These are phyloP conservation scores for Sporothrix variecibatus DNA, from an alignment of 2,329 filamentous ascomycete species.

Conservation along the genomic window DNA sequence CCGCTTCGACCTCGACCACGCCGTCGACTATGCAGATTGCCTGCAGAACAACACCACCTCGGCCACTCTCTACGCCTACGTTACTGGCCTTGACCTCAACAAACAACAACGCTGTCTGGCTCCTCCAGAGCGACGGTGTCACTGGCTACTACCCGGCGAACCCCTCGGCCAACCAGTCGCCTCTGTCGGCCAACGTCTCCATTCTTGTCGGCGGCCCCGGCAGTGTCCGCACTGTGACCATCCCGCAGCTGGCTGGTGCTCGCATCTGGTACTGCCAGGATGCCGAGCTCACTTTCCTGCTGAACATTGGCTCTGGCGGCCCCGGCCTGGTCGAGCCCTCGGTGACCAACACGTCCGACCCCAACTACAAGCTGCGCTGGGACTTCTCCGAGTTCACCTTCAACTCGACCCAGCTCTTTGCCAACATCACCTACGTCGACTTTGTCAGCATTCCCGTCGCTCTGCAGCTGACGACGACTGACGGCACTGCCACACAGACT, in stretches of 20 bases:
- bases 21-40: constrained; percentile 57
- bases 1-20: constrained; percentile 16
- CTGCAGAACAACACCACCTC: constrained; percentile 67
- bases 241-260: constrained; percentile 70
- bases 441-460: constrained; percentile 69
- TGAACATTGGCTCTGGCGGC: constrained; percentile 60
- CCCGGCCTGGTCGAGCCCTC: constrained; percentile 75
- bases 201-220: constrained; percentile 66
- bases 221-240: constrained; percentile 58
- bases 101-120: constrained; percentile 60
- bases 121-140: constrained; percentile 66
- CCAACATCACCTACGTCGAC: constrained; percentile 74
- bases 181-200: constrained; percentile 59
- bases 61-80: constrained; percentile 64
- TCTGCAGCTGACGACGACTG: constrained; percentile 52
- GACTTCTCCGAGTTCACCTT: constrained; percentile 71
- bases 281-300: constrained; percentile 62
- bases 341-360: constrained; percentile 64
- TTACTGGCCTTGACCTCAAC: constrained; percentile 67
- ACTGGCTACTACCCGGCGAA: constrained; percentile 66
- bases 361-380: constrained; percentile 64
- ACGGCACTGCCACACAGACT: constrained; percentile 44
- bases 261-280: constrained; percentile 71
- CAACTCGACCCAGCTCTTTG: constrained; percentile 62
- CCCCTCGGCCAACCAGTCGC: constrained; percentile 52